Base-by-base conservation (phyloP, 140 eudicot species). In the Flaveria floridana region DNA sequence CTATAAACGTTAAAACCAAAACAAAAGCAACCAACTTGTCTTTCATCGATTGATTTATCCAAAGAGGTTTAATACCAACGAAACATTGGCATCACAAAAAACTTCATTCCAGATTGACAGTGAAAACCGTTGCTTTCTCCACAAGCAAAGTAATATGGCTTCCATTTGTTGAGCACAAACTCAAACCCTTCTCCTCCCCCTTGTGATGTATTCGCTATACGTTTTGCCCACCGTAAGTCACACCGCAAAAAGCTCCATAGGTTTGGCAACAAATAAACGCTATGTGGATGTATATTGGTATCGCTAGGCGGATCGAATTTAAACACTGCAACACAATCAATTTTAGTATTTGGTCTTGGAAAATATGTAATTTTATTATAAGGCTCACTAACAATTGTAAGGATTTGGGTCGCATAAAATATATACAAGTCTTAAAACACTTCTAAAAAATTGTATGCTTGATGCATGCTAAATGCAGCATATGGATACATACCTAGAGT, bases 161-260 rank as follows among this genome's bases (percentile, higher is more conserved):
- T 82, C 93, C 83, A 80, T 18, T 80, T 86, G 72, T 78, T 82
- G 56, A 91, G 73, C 69, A 79, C 85, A 47, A 81, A 83, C 84
- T 83, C 86, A 18, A 91, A 91, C 10, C 97, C 97, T 15, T 80
- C 65, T 4, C 97, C 97, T 16, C 79, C 85, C 3, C 97, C 97
- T 56, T 79, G 79, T n/a, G 78, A 83, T 12, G 81, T 71, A 7
- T 73, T 72, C 3, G 89, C 97, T 30, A 91, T 52, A 20, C 44
- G 80, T 72, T 64, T 83, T 9, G 95, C 97, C 64, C 84, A 18
- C 21, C 82, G 80, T 18, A 88, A 71, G 71, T 90, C 95, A 16
- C 97, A 90, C 14, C 71, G 83, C 74, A 76, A 51, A 76, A 70
- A 88, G 77, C 95, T 90, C 88, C 86, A 59, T 52, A 78, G 72